Evolutionary conservation across 179 eudicot species (phyloP), one percentile per base, ranked within the genome.

Genomic region (Silene vulgaris): DNA sequence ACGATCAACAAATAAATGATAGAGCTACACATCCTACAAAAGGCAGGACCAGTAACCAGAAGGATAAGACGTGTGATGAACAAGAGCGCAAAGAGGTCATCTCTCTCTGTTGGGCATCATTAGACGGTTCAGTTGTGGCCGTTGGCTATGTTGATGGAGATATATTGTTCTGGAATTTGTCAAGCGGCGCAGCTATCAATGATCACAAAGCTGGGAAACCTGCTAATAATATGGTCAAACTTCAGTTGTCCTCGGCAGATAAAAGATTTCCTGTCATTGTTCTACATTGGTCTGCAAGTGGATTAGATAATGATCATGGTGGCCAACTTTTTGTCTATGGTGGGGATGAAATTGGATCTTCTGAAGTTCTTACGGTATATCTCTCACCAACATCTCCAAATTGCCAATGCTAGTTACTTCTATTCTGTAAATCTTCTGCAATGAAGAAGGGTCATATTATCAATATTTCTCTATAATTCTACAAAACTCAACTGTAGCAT

Each of bases 81-180:
- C 88, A 86, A 80, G 82, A 59, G 63, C 96, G 90, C 69, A 96
- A 93, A 77, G 99, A 91, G 74, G 93, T 96, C 72, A 85, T 90
- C 76, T 84, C 98, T 78, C 89, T 90, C 21, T 93, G 98, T 80
- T 96, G 99, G 99, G 97, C 88, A 64, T 90, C 98, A 72, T 81
- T 88, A 76, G 98, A 91, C 85, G 98, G 97, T 63, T 90, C 96
- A 50, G 74, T 91, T 76, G 82, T 91, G 70, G 99, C 99, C 78
- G 96, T 90, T 74, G 99, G 99, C 79, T 96, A 96, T 78, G 87
- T 91, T 50, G 98, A 96, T 81, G 99, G 99, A 78, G 99, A 96
- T 82, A 89, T 96, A 64, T 71, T 96, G 80, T 80, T 96, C 12
- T 96, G 99, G 98, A 81, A 96, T 77, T 67, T 91, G 67, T 84